These are phyloP conservation scores for Amesomyces nigricolor DNA, from an alignment of 2,329 filamentous ascomycete genomes.

Conservation along the genomic window DNA sequence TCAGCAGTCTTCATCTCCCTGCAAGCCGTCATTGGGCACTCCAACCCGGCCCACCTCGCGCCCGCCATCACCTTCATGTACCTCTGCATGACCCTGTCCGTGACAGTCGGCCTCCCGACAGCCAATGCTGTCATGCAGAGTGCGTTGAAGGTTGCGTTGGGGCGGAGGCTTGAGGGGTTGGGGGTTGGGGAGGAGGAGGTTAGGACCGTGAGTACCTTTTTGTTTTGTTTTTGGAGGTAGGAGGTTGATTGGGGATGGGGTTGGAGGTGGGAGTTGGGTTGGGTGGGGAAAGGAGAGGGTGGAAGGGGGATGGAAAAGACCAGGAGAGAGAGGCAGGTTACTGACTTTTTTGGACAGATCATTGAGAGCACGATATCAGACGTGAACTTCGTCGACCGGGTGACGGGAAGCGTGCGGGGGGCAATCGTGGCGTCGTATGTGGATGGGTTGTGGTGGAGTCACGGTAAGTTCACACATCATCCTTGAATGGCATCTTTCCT, in stretches of 20 bases:
- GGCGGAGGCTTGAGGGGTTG: conserved; percentile 19
- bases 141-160: conserved; percentile 23
- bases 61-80: conserved; percentile 39
- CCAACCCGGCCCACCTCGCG: conserved; percentile 33
- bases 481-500: neutral
- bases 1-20: conserved; percentile 39
- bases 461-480: conserved; percentile 21
- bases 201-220: conserved; percentile 23
- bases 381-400: conserved; percentile 30
- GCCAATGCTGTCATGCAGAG: conserved; percentile 34
- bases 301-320: too few species aligned
- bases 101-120: conserved; percentile 36
- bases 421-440: conserved; percentile 33
- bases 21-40: conserved; percentile 33
- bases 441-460: conserved; percentile 33
- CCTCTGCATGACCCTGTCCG: conserved; percentile 34
- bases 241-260: too few species aligned
- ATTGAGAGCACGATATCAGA: conserved; percentile 31
- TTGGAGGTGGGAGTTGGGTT: too few species aligned
- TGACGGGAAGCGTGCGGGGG: conserved; percentile 24
- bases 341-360: conserved; percentile 24
- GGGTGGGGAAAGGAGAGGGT: too few species aligned
- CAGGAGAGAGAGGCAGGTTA: neutral
- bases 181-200: conserved; percentile 12
- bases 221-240: neutral